phyloP scores from a whole-genome alignment of 495 filamentous ascomycete genomes.

The Hypoxylon fuscum region DNA sequence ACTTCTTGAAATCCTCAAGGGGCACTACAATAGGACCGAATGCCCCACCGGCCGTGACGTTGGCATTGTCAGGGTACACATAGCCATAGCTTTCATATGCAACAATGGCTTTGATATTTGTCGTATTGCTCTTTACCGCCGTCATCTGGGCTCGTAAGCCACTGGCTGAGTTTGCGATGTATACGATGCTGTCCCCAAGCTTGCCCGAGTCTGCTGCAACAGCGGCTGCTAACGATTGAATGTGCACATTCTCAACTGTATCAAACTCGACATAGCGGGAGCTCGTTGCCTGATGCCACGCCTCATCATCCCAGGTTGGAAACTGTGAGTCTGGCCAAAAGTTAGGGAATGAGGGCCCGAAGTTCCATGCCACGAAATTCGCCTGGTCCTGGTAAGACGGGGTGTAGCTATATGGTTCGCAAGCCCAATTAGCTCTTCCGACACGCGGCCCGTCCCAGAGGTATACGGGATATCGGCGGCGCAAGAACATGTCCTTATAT shows the following conservation, averaged over 20 bases:
- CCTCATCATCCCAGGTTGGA: slow-evolving; percentile 44
- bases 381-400: slow-evolving; percentile 51
- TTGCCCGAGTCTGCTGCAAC: slow-evolving; percentile 57
- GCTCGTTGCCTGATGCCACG: slow-evolving; percentile 55
- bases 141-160: slow-evolving; percentile 56
- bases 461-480: slow-evolving; percentile 58
- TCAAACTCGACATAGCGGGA: slow-evolving; percentile 57
- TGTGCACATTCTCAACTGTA: slow-evolving; percentile 48
- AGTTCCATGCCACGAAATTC: slow-evolving; percentile 58
- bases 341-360: slow-evolving; percentile 48
- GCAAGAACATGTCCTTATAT: slow-evolving; percentile 60
- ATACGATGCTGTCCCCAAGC: slow-evolving; percentile 53
- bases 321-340: slow-evolving; percentile 60
- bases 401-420: slow-evolving; percentile 47
- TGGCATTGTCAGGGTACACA: slow-evolving; percentile 54
- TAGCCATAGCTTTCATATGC: slow-evolving; percentile 58
- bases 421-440: slow-evolving; percentile 58
- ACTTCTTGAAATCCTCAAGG: slow-evolving; percentile 57
- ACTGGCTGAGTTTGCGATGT: slow-evolving; percentile 55
- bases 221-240: slow-evolving; percentile 52
- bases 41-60: slow-evolving; percentile 41
- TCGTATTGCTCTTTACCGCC: slow-evolving; percentile 49
- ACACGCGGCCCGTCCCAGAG: slow-evolving; percentile 59
- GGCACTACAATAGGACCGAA: slow-evolving; percentile 53
- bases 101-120: slow-evolving; percentile 59